Evolutionary conservation across 805 yeast genomes (phyloP), one percentile per base, ranked within the genome.

Genomic region (Saccharomycodes ludwigii): DNA sequence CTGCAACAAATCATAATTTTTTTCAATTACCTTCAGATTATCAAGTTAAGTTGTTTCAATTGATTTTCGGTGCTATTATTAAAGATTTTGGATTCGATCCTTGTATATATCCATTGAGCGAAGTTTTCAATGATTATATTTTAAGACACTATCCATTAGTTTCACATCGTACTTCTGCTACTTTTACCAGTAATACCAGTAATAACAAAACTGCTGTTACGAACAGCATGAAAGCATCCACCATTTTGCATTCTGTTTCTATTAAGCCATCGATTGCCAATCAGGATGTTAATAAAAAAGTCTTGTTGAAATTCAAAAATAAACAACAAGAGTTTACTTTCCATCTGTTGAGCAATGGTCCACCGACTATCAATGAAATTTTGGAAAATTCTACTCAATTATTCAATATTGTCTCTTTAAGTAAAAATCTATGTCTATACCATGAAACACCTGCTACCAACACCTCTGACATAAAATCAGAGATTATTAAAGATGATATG

Each of bases 11-110:
- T 14, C 59, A 42, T 47, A 53, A 47, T 45, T 54, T 43, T 48
- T 52, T 38, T 26, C 50, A 29, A 58, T 59, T 33, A 48, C 71
- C 45, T 59, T 70, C 26, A 48, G 62, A 18, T 56, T 69, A 34
- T 54, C 69, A 45, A 59, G 40, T 72, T 21, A 61, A 71, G 32
- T 55, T 80, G 4, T 56, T 79, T 28, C 66, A 66, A 41, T 68
- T 74, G 23, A 47, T 77, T 17, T 47, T 80, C 14, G 93, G 91
- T 2, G 75, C 78, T 7, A 68, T 83, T 38, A 66, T 78, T 22
- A 76, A 73, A 39, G 94, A 82, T 52, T 82, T 76, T 57, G 93
- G 94, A 1, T 82, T 82, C 48, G 85, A 83, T 44, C 48, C 65
- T 3, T 63, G 76, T n/a, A 56, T 79, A 35, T 65, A 65, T 36